Base-by-base conservation (phyloP, 2,329 filamentous ascomycete species). In the Nannizziopsis arthrosporioides region DNA sequence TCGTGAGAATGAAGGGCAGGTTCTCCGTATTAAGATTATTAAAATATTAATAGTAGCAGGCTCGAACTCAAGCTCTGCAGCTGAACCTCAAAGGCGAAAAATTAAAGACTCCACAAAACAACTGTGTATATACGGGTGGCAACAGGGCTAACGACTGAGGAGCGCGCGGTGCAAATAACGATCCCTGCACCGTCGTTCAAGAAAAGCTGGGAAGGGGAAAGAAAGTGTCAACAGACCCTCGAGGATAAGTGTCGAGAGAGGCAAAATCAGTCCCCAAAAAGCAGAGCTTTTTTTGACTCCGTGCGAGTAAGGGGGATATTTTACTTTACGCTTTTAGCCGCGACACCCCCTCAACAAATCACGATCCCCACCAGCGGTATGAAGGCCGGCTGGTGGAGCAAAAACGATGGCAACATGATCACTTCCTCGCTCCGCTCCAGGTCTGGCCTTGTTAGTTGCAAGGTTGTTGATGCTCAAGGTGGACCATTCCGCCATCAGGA, bases 331-430 rank as follows among this genome's bases (percentile, higher is more conserved):
- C 43, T 45, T 39, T 36, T 45, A 39, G 43, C 43, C 43, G 35
- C 35, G 43, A 45, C 35, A 45, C 35, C 43, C 43, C 35, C 17
- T 46, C 22, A 27, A 27, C 43, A 10, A 39, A 38, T 46, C 44
- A 46, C 22, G 31, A 40, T 11, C 11, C 11, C 15, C 30, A 10
- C 15, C 36, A 17, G 36, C 36, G 14, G 18, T n/a, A 27, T 30
- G 14, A 46, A 40, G 39, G 12, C 18, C 39, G 44, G 19, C 39
- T 40, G 27, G 39, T 37, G 7, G 32, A 37, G 37, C 19, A 36
- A 19, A 45, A 46, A 22, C 35, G 39, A 40, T 36, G 38, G 44
- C 35, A 46, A 37, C 44, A 19, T 22, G 36, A 30, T n/a, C 35
- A 17, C 12, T 7, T 14, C 12, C 35, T 14, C 17, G 17, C n/a